Evolutionary conservation across 495 filamentous ascomycete genomes (phyloP), one percentile per base, ranked within the genome.

Genomic region (Lasiosphaeria ovina): DNA sequence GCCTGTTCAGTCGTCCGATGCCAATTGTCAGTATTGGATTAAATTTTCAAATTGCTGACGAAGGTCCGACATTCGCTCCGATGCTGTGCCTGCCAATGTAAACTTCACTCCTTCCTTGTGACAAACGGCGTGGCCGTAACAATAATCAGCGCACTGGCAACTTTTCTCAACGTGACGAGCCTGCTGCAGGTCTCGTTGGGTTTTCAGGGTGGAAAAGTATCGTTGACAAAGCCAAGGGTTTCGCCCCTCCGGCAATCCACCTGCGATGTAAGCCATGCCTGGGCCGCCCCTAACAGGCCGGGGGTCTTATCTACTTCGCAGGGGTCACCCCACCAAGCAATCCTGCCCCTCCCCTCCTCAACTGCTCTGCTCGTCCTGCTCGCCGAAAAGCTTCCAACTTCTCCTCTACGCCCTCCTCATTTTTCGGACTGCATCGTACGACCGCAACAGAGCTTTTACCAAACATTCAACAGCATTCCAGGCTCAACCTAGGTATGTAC

Each of bases 311-410:
- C 53, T 57, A 66, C 65, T 52, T 52, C 17, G 54, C 45, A 17
- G 36, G 52, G 58, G 65, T 70, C 70, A 72, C 70, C 68, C 70
- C 66, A 70, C 70, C 68, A 60, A 60, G 40, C 24, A 24, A 24
- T 24, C 61, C 55, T 71, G 66, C 69, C 69, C 69, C 68, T 70
- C 69, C 68, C 62, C 51, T 55, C 62, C 54, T 55, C 40, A n/a
- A 48, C 58, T 58, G 44, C 8, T 65, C 54, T 62, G 38, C 56
- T 61, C 38, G 55, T 32, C 38, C 58, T 38, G 35, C 6, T 53
- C 36, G 35, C 49, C 52, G 44, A 59, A 67, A 64, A 71, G 64
- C 60, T 71, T 66, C 64, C 57, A 47, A 47, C 44, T 47, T 47
- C 44, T 47, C 6, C 44, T 47, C 44, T 47, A n/a, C 44, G 36